These are phyloP conservation scores for Yarrowia sp. DNA, from an alignment of 805 yeast genomes.

Conservation along the genomic window DNA sequence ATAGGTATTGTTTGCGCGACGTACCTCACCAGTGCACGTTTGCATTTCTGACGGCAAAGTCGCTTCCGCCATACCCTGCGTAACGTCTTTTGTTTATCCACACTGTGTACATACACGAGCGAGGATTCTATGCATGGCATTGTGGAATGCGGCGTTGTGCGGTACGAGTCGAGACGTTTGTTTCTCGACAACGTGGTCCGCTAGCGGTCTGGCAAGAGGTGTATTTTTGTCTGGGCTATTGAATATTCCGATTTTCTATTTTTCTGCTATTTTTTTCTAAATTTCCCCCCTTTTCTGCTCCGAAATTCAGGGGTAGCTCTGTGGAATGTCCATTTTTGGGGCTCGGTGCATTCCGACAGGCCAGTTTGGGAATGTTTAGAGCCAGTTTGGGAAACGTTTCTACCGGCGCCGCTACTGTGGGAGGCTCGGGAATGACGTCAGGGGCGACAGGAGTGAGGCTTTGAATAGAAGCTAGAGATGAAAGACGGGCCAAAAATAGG, in stretches of 20 bases:
- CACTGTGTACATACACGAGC: conserved; percentile 6
- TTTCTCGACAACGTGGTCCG: background rate
- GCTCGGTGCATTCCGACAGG: conserved; percentile 1
- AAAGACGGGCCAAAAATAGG: background rate
- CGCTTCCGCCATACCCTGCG: conserved; percentile 12
- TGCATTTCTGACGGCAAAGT: background rate
- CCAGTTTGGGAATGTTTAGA: background rate
- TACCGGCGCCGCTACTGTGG: conserved; percentile 1
- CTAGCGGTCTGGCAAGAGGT: background rate
- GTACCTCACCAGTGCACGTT: background rate
- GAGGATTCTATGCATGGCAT: conserved; percentile 14
- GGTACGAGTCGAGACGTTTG: background rate
- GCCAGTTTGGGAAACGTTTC: conserved; percentile 22
- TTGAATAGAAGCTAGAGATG: background rate
- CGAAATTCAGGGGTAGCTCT: background rate
- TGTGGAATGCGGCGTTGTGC: background rate
- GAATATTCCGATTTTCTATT: background rate
- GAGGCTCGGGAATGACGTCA: conserved; percentile 22
- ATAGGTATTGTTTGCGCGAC: no score
- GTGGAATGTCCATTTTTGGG: background rate
- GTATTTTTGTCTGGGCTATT: background rate
- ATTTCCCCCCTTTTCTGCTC: no score
- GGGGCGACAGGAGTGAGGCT: conserved; percentile 18
- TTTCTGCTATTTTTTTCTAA: background rate
- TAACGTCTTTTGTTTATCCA: conserved; percentile 11